A percentile compares a stretch with the other conserved stretches of the same genome.
Conservation (phyloP, 2,329 filamentous ascomycete genomes). For the Coniochaeta sp. region DNA sequence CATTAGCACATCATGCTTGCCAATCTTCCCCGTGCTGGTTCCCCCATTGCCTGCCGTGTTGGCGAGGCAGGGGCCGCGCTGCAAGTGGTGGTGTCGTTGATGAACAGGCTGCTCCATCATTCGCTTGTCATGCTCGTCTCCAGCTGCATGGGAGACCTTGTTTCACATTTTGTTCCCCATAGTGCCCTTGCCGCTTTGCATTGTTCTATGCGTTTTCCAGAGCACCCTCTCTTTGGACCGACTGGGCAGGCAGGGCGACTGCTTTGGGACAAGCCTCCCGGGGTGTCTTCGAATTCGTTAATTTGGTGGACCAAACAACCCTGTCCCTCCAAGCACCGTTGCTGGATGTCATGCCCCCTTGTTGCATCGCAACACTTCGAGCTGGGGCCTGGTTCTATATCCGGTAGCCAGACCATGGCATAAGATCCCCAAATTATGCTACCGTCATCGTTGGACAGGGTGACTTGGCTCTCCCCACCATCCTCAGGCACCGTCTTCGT, state of each 20-base stretch:
- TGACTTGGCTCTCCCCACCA: conserved; percentile 33
- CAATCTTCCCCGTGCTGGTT: conserved; percentile 1
- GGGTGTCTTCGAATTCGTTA: conserved; percentile 22
- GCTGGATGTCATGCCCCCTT: conserved; percentile 24
- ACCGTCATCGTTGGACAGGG: conserved; percentile 41
- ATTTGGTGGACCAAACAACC: conserved; percentile 23
- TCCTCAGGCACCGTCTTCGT: conserved; percentile 39
- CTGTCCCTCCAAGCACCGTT: conserved; percentile 19
- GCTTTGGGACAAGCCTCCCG: conserved; percentile 22
- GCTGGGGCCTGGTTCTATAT: conserved; percentile 43
- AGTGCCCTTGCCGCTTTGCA: conserved; percentile 28
- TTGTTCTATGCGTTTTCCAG: conserved; percentile 32
- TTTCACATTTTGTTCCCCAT: conserved; percentile 36
- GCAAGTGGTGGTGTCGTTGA: conserved; percentile 11
- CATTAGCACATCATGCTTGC: conserved; percentile 1
- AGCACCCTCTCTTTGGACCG: conserved; percentile 21
- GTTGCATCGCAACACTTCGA: conserved; percentile 34
- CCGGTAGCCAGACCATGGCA: conserved; percentile 43
- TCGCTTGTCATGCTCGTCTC: conserved; percentile 31
- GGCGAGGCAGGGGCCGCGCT: conserved; percentile 12
- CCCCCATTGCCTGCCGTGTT: conserved; percentile 13
- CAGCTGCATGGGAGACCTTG: conserved; percentile 34
- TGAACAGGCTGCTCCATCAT: conserved; percentile 19
- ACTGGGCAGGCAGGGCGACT: conserved; percentile 16
- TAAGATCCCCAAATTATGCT: conserved; percentile 56